Conservation (phyloP, 2,329 filamentous ascomycete genomes). For the Cordyceps pruinosa region DNA sequence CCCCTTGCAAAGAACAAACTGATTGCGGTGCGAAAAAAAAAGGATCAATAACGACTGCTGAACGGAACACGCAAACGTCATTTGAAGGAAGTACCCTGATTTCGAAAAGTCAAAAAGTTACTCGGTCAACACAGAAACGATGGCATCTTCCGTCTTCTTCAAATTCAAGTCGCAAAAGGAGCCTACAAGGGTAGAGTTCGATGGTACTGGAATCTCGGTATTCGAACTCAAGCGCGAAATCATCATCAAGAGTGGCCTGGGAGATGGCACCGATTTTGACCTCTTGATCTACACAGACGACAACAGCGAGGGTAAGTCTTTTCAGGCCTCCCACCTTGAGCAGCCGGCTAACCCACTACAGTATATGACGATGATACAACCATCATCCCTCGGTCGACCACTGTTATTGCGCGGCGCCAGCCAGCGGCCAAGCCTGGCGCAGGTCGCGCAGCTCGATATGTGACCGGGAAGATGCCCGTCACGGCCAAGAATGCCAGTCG, state of each 20-base stretch:
- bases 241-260: conserved; percentile 86
- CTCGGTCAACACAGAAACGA: conserved; percentile 35
- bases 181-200: conserved; percentile 87
- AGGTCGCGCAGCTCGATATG: conserved; percentile 87
- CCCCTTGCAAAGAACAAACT: conserved; percentile 4
- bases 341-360: conserved; percentile 34
- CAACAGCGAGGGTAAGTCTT: conserved; percentile 70
- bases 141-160: conserved; percentile 98
- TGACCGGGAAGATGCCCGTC: conserved; percentile 90
- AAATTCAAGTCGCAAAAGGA: conserved; percentile 99
- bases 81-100: not conserved
- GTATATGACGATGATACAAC: conserved; percentile 97
- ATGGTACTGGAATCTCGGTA: conserved; percentile 94
- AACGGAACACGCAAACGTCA: not conserved
- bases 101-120: not conserved
- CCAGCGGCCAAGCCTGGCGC: conserved; percentile 80
- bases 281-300: conserved; percentile 91
- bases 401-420: conserved; percentile 80
- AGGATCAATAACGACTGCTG: not conserved
- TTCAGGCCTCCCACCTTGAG: not conserved
- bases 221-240: conserved; percentile 99
- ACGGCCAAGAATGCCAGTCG: conserved; percentile 75
- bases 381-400: conserved; percentile 93
- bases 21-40: conserved; percentile 4
- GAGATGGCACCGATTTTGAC: conserved; percentile 94